Evolutionary conservation across 331 rosid genomes (phyloP).

Genomic region (Erythrophleum ivorense): DNA sequence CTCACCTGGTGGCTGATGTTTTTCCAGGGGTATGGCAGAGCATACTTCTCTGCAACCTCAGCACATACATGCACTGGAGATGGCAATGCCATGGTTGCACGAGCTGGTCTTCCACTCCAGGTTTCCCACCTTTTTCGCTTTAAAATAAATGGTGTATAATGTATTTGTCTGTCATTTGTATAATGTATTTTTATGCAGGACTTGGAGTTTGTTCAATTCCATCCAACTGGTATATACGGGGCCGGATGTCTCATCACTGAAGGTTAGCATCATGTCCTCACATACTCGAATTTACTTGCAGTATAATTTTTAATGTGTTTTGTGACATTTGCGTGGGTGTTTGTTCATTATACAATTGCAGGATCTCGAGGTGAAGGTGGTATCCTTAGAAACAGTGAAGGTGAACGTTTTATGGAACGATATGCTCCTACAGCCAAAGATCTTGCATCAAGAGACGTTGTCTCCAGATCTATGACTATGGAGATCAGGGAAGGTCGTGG

Average conservation of each 20-base stretch:
- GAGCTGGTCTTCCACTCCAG: conserved; percentile 88
- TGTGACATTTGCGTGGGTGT: too few relatives aligned
- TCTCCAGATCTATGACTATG: conserved; percentile 92
- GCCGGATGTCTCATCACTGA: conserved; percentile 91
- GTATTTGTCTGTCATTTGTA: too few relatives aligned
- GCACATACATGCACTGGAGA: conserved; percentile 95
- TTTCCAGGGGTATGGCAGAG: conserved; percentile 70
- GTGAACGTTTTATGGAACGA: conserved; percentile 89
- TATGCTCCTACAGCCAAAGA: conserved; percentile 93
- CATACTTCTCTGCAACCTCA: conserved; percentile 84
- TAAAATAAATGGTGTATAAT: too few relatives aligned
- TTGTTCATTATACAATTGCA: too few relatives aligned
- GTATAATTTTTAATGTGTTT: too few relatives aligned
- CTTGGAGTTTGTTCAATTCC: conserved; percentile 89
- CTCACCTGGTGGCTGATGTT: too few relatives aligned
- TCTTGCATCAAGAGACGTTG: conserved; percentile 89
- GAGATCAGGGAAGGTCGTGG: conserved; percentile 98
- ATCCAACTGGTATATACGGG: conserved; percentile 89
- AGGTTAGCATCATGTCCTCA: conserved; percentile 58
- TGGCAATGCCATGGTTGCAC: conserved; percentile 89
- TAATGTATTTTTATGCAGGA: conserved; percentile 67
- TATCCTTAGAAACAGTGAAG: conserved; percentile 84
- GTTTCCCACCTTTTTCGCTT: conserved; percentile 42
- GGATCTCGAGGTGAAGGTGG: conserved; percentile 97
- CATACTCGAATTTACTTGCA: too few relatives aligned